Evolutionary conservation across 2,329 filamentous ascomycete genomes (phyloP), one percentile per base, ranked within the genome.

Genomic region (Huntiella omanensis): DNA sequence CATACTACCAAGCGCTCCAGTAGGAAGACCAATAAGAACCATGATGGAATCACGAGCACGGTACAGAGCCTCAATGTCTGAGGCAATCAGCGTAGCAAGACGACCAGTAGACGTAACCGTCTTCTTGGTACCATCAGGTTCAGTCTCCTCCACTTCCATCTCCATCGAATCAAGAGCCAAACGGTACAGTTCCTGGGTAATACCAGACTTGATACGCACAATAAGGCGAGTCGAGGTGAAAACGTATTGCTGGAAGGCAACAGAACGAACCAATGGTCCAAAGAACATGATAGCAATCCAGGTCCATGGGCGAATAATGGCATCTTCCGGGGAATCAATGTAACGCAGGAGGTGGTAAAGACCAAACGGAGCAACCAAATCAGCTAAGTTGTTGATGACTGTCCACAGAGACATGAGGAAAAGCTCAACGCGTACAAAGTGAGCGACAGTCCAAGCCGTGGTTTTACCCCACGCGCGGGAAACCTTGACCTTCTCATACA

Each of bases 161-260:
- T 72, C 69, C 67, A 71, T 71, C 1, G 70, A 74, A 6, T 60
- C 60, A 53, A 75, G 62, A 2, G 71, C 70, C 39, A 65, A 68
- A 50, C 67, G 65, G 52, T 76, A 75, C 7, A 75, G 61, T 54
- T 75, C 72, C 52, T 75, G 71, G 0, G 70, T 73, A 48, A 76
- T 61, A 22, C 67, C 70, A 22, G 70, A 65, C 53, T 72, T 73
- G 47, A 74, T 58, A 19, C 72, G 67, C n/a, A 52, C 69, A 33
- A 73, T 58, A 38, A 75, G 42, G 22, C 51, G 63, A 2, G 71
- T 75, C 5, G 69, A 70, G 2, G 61, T 69, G 52, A 75, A 75
- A 33, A 75, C 62, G 54, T 75, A 75, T 52, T 70, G 69, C 54
- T 76, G 70, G 51, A 67, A 71, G 46, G 62, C 56, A 38, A 73